These are phyloP conservation scores for Gossypium trilobum DNA, from an alignment of 441 rosid species.

Conservation along the genomic window DNA sequence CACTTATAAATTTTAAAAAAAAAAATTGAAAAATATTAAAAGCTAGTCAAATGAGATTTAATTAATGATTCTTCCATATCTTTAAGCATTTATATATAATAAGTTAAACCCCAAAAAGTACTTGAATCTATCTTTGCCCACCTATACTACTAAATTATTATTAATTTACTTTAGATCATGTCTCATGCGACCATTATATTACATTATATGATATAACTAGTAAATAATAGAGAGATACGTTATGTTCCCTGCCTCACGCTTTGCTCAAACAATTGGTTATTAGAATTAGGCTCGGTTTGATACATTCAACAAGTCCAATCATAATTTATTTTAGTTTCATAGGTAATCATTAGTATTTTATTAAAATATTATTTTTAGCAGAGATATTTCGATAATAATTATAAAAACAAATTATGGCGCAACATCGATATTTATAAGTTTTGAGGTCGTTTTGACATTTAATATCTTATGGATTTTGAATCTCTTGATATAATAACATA, in stretches of 20 bases:
- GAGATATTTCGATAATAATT: background rate
- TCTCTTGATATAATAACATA: no score
- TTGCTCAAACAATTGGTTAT: background rate
- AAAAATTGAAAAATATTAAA: background rate
- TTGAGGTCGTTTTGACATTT: background rate
- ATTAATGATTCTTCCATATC: background rate
- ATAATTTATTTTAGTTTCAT: background rate
- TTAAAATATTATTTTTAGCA: no score
- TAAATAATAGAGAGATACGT: background rate
- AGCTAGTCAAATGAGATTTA: constrained; percentile 13
- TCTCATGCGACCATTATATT: background rate
- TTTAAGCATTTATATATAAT: background rate
- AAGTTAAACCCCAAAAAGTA: background rate
- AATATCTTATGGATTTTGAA: no score
- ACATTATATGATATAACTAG: background rate
- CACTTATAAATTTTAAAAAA: background rate
- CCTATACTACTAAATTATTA: background rate
- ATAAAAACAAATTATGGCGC: no score
- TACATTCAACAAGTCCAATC: background rate
- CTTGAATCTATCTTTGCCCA: background rate
- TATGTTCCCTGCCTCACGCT: background rate
- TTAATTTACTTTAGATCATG: background rate
- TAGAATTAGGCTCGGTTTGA: constrained; percentile 4
- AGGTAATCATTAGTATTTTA: background rate
- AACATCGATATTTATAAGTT: background rate